phyloP scores from a whole-genome alignment of 768 basidiomycete species.

The Porpolomopsis calyptriformis region DNA sequence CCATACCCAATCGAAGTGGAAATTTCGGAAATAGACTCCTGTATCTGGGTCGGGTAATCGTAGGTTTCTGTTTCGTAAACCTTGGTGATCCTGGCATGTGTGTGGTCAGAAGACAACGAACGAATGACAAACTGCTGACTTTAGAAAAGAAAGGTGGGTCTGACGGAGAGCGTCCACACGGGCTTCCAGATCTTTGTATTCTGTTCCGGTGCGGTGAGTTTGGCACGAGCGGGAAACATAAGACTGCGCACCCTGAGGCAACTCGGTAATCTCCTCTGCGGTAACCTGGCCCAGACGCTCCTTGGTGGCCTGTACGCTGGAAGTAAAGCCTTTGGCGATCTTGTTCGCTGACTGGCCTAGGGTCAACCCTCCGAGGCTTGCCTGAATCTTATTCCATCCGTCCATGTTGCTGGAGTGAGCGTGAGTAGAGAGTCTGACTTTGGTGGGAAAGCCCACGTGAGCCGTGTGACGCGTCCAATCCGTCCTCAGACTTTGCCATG shows the following conservation, averaged over 20 bases:
- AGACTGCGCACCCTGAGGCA: slow-evolving; percentile 60
- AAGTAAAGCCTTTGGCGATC: slow-evolving; percentile 69
- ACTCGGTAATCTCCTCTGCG: slow-evolving; percentile 89
- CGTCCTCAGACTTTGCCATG: not conserved
- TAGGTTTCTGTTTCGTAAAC: slow-evolving; percentile 85
- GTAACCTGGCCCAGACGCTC: slow-evolving; percentile 86
- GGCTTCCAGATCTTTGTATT: slow-evolving; percentile 93
- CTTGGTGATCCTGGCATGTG: slow-evolving; percentile 54
- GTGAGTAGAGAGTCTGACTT: not conserved
- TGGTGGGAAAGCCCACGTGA: not conserved
- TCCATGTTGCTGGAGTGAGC: slow-evolving; percentile 29
- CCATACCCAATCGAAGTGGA: slow-evolving; percentile 61
- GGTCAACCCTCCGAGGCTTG: slow-evolving; percentile 55
- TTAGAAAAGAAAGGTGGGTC: slow-evolving; percentile 69
- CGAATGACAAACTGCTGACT: slow-evolving; percentile 33
- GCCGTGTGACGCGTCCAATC: not conserved
- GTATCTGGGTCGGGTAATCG: slow-evolving; percentile 84
- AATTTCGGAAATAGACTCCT: slow-evolving; percentile 69
- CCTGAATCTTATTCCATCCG: slow-evolving; percentile 59
- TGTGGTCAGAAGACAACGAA: not conserved
- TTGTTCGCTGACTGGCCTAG: slow-evolving; percentile 66
- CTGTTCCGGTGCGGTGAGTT: slow-evolving; percentile 28
- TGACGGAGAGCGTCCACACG: slow-evolving; percentile 85
- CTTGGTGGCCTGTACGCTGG: slow-evolving; percentile 74
- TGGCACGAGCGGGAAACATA: not conserved